phyloP scores from a whole-genome alignment of 257 asterid genomes.

The Lavandula angustifolia region DNA sequence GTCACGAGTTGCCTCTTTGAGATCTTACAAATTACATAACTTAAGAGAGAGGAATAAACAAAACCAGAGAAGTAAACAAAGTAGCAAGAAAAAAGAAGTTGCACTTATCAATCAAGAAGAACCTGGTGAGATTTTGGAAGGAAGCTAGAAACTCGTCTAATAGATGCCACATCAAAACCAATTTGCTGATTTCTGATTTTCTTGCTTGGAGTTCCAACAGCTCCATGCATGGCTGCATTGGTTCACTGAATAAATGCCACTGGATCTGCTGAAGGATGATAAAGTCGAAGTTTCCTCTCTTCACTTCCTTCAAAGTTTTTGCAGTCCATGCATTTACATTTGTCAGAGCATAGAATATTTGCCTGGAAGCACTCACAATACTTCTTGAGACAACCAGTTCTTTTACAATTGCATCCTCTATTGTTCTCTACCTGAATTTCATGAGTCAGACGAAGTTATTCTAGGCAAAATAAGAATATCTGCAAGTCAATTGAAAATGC shows the following conservation, averaged over 20 bases:
- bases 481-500: conserved; percentile 11
- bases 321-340: conserved; percentile 74
- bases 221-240: conserved; percentile 55
- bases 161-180: conserved; percentile 33
- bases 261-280: conserved; percentile 40
- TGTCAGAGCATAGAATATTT: conserved; percentile 66
- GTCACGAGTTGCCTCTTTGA: background rate
- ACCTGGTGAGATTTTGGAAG: conserved; percentile 48
- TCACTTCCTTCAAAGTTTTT: conserved; percentile 73
- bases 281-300: conserved; percentile 50
- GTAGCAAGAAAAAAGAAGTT: background rate
- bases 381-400: conserved; percentile 75
- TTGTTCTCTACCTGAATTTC: conserved; percentile 59
- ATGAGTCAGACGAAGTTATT: conserved; percentile 24
- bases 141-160: conserved; percentile 33
- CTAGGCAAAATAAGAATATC: conserved; percentile 1
- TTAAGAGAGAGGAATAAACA: conserved; percentile 16
- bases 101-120: conserved; percentile 13
- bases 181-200: conserved; percentile 43
- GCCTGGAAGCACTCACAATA: conserved; percentile 89
- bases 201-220: conserved; percentile 44
- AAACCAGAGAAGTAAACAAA: background rate
- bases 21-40: conserved; percentile 3
- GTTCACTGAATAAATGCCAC: conserved; percentile 40
- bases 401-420: conserved; percentile 79